phyloP scores from a whole-genome alignment of 202 grass and related monocot species.

The Musa balbisiana region DNA sequence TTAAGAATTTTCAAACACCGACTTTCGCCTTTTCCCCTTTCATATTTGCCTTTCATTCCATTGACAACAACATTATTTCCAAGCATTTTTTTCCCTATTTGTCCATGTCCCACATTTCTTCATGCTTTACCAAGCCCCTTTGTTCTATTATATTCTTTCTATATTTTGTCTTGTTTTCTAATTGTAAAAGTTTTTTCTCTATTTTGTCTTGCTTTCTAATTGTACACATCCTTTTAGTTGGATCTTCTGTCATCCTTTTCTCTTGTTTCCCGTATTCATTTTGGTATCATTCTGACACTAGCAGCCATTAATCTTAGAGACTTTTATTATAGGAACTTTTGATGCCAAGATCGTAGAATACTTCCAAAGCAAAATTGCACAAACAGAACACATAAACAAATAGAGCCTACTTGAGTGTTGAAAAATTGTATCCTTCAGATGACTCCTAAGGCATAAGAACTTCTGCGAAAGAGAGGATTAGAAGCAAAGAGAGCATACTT shows the following conservation, averaged over 20 bases:
- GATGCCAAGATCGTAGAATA: not conserved
- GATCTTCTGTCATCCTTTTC: no score
- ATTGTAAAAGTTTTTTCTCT: no score
- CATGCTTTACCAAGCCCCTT: no score
- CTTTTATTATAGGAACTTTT: not conserved
- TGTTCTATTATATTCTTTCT: no score
- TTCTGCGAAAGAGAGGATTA: not conserved
- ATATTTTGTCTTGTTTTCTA: no score
- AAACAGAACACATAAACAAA: not conserved
- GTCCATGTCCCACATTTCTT: no score
- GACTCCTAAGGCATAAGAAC: not conserved
- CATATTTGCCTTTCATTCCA: not conserved
- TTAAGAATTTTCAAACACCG: not conserved
- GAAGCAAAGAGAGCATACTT: not conserved
- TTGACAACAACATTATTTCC: no score
- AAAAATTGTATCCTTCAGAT: not conserved
- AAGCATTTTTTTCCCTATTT: no score
- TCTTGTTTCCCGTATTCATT: no score
- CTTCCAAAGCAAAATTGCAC: no score
- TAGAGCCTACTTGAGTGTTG: not conserved
- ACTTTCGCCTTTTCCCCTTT: not conserved
- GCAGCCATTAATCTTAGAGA: not conserved
- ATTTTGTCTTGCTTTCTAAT: no score
- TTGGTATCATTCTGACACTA: not conserved
- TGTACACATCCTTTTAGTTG: no score